phyloP scores from a whole-genome alignment of 78 protist species.

The slime mould (Dictyostelium discoideum) region dicty_2.7 NC_007090.3:4188501-4189000 shows the following conservation, averaged over 20 bases:
- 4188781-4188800: not conserved
- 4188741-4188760: not conserved
- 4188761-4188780: not conserved
- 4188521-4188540: not conserved
- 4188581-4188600: not conserved
- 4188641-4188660: not conserved
- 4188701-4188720: not conserved
- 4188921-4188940: not conserved
- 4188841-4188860: too few species aligned
- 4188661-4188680: not conserved
- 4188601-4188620: not conserved
- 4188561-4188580: not conserved
- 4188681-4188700: not conserved
- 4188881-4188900: not conserved
- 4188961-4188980: not conserved
- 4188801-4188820: not conserved
- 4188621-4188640: not conserved
- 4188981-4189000: not conserved
- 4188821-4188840: not conserved
- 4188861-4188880: not conserved
- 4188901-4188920: not conserved
- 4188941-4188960: not conserved
- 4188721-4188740: not conserved
- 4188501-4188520: not conserved
- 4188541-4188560: not conserved